Evolutionary conservation across 305 asterid genomes (phyloP).

Genomic region (Solanum hybrid): DNA sequence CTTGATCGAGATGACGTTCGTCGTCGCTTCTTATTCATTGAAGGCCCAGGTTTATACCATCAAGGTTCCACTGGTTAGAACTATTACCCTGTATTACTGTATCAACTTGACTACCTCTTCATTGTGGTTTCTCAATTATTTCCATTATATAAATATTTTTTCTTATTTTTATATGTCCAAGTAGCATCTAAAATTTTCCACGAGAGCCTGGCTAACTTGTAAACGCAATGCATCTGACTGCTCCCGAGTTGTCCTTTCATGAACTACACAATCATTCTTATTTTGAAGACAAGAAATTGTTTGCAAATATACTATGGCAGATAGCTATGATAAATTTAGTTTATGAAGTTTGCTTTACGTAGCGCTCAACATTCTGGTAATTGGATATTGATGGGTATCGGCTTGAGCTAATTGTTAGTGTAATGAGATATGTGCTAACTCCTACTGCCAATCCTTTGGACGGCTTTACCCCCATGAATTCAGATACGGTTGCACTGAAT

Average conservation of each 20-base stretch:
- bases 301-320: background rate
- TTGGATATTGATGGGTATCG: background rate
- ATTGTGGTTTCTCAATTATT: background rate
- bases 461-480: background rate
- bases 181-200: background rate
- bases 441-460: background rate
- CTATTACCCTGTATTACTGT: background rate
- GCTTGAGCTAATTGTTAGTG: background rate
- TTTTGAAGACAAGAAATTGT: background rate
- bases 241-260: background rate
- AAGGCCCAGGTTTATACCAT: constrained; percentile 73
- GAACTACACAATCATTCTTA: background rate
- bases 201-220: background rate
- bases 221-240: background rate
- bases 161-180: background rate
- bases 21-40: constrained; percentile 73
- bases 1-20: constrained; percentile 65
- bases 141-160: background rate
- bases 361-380: background rate
- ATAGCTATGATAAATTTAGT: background rate
- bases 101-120: background rate
- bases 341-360: background rate
- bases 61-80: constrained; percentile 82
- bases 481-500: background rate
- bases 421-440: background rate